These are phyloP conservation scores for Coemansia sp. DNA, from an alignment of 192 early-diverging fungal genomes.

Conservation along the genomic window DNA sequence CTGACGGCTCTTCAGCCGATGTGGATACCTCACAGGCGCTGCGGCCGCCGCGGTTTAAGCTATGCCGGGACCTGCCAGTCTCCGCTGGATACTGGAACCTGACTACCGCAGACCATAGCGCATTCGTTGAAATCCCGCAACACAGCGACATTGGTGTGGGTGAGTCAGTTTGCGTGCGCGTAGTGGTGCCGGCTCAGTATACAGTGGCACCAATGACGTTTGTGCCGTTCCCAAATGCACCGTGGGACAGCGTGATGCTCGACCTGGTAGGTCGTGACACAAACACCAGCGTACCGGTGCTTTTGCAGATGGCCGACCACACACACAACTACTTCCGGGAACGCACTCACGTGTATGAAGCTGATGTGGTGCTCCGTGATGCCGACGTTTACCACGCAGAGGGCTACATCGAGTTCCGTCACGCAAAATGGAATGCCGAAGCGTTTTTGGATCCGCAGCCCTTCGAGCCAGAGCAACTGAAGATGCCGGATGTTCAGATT, in stretches of 20 bases:
- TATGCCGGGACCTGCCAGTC: constrained; percentile 11
- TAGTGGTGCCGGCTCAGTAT: constrained; percentile 27
- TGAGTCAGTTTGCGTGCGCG: constrained; percentile 39
- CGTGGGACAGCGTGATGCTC: constrained; percentile 46
- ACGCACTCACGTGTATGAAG: constrained; percentile 54
- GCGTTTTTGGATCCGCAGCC: constrained; percentile 18
- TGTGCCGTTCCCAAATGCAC: constrained; percentile 10
- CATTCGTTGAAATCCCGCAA: constrained; percentile 10
- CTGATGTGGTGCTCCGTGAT: constrained; percentile 46
- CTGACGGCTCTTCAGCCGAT: neutral
- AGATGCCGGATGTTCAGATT: constrained; percentile 14
- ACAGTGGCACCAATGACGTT: neutral
- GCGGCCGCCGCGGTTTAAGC: constrained; percentile 5
- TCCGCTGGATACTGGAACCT: constrained; percentile 6
- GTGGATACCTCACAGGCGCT: neutral
- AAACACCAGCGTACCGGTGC: constrained; percentile 24
- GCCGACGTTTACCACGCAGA: constrained; percentile 34
- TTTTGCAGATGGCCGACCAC: constrained; percentile 5
- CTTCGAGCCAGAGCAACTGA: constrained; percentile 35
- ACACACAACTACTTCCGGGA: constrained; percentile 24
- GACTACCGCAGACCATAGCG: neutral
- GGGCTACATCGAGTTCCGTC: constrained; percentile 45
- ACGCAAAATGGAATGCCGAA: constrained; percentile 56
- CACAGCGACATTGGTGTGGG: constrained; percentile 5
- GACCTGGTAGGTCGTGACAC: constrained; percentile 20